Conservation (phyloP, 2,329 filamentous ascomycete species). For the Cryphonectria parasitica region DNA sequence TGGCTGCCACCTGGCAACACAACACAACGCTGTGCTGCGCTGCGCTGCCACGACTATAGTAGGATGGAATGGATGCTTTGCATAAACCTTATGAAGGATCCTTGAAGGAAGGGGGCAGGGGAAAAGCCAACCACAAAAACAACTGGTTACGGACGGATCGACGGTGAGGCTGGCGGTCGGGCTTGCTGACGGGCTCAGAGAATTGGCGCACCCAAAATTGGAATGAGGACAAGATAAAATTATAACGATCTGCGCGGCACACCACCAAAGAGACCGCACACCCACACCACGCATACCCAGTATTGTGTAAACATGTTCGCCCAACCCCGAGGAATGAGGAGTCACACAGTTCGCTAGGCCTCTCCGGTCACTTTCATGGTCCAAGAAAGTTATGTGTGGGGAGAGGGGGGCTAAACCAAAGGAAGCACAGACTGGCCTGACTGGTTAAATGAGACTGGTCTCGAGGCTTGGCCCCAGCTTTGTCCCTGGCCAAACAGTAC, state of each 20-base stretch:
- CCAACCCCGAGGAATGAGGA: neutral
- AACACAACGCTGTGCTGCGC: neutral
- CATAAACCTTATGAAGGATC: neutral
- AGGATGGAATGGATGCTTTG: neutral
- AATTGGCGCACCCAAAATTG: slow-evolving; percentile 2
- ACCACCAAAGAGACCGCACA: neutral
- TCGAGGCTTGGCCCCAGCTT: neutral
- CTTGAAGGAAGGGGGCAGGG: neutral
- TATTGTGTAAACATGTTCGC: neutral
- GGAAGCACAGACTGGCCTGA: neutral
- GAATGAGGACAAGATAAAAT: slow-evolving; percentile 1
- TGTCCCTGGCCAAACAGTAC: neutral
- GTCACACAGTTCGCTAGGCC: neutral
- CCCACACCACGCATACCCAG: neutral
- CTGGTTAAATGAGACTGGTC: neutral
- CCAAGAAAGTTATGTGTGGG: neutral
- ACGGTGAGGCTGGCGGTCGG: neutral
- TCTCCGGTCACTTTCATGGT: neutral
- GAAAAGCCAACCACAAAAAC: neutral
- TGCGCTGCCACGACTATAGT: neutral
- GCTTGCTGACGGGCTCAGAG: neutral
- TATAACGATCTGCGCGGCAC: neutral
- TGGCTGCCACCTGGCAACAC: neutral
- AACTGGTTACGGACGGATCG: neutral
- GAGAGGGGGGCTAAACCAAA: neutral